Conservation (phyloP, 768 basidiomycete genomes). For the Mrakia frigida region DNA sequence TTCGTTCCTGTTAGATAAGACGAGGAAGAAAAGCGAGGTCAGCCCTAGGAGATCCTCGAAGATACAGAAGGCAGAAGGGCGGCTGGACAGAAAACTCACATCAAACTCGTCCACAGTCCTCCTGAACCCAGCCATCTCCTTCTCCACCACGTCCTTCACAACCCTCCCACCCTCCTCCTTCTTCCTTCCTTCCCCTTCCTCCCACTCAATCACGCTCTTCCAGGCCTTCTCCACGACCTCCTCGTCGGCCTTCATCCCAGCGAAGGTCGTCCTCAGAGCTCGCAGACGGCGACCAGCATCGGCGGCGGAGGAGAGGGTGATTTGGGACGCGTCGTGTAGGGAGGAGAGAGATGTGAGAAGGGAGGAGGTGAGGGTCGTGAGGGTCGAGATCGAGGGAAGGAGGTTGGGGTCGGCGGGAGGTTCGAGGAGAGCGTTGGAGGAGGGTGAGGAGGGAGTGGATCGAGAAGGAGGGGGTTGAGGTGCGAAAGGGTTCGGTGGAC, state of each 20-base stretch:
- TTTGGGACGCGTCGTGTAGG: conserved; percentile 10
- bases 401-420: background rate
- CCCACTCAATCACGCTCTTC: background rate
- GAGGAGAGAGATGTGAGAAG: conserved; percentile 2
- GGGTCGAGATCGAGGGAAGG: background rate
- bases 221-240: conserved; percentile 3
- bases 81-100: background rate
- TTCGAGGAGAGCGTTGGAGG: background rate
- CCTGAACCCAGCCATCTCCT: conserved; percentile 16
- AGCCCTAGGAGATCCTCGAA: background rate
- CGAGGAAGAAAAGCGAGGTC: background rate
- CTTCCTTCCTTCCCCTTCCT: background rate
- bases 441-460: background rate
- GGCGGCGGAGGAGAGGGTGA: conserved; percentile 15
- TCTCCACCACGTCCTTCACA: background rate
- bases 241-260: conserved; percentile 5
- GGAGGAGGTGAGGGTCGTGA: conserved; percentile 1
- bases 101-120: background rate
- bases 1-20: background rate
- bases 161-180: background rate
- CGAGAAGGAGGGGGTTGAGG: background rate
- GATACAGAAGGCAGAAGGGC: background rate
- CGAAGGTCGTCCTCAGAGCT: conserved; percentile 14
- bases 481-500: background rate
- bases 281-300: conserved; percentile 12